A percentile compares a stretch with the other conserved stretches of the same genome.
These are phyloP conservation scores for Monosporascus sp. DNA, from an alignment of 2,329 filamentous ascomycete genomes.

Conservation along the genomic window DNA sequence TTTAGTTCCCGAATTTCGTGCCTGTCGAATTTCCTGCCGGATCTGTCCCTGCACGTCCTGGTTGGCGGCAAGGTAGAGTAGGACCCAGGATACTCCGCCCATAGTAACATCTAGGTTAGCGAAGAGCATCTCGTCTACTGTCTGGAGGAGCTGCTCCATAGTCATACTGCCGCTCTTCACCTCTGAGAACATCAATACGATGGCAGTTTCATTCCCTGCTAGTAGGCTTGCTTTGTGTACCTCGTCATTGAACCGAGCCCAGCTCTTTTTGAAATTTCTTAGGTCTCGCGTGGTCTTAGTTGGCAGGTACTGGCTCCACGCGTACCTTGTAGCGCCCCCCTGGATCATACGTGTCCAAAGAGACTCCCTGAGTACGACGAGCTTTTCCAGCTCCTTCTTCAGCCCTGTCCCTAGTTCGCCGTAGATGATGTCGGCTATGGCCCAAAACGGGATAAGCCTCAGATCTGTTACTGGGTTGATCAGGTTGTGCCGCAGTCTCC, in stretches of 20 bases:
- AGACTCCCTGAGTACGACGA: constrained; percentile 22
- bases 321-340: constrained; percentile 27
- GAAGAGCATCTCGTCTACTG: constrained; percentile 34
- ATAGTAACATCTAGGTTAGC: constrained; percentile 34
- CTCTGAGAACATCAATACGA: constrained; percentile 13
- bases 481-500: constrained; percentile 1
- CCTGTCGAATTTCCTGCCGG: constrained; percentile 11
- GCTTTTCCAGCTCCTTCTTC: constrained; percentile 15
- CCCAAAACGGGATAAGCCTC: constrained; percentile 29
- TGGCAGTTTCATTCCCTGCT: background rate
- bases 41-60: constrained; percentile 20
- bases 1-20: background rate
- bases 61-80: constrained; percentile 32
- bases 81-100: constrained; percentile 32
- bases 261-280: constrained; percentile 22
- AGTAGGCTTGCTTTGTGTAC: constrained; percentile 1
- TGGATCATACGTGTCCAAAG: constrained; percentile 27
- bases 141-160: constrained; percentile 31
- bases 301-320: constrained; percentile 23
- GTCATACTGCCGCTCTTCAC: constrained; percentile 16
- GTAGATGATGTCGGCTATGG: constrained; percentile 33
- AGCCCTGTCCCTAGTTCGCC: constrained; percentile 23
- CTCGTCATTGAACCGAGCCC: constrained; percentile 28
- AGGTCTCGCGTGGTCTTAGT: constrained; percentile 21
- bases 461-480: constrained; percentile 16